A percentile compares a stretch with the other conserved stretches of the same genome.
These are phyloP conservation scores for Aspergillus intermedius DNA, from an alignment of 2,329 filamentous ascomycete genomes.

Conservation along the genomic window DNA sequence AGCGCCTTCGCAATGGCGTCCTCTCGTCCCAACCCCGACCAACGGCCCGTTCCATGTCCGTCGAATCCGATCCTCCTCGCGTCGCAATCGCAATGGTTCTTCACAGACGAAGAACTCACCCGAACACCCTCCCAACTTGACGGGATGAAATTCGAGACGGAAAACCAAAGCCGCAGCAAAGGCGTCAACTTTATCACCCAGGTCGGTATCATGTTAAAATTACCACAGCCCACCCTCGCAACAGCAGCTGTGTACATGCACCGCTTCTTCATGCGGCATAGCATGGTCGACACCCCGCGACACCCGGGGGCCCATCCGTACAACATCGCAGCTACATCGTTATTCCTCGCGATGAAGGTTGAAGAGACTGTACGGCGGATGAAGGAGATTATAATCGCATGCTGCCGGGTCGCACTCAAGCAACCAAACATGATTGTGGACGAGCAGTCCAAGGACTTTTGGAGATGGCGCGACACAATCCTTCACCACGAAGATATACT, in stretches of 20 bases:
- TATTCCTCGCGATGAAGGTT: slow-evolving; percentile 94
- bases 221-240: slow-evolving; percentile 85
- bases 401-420: slow-evolving; percentile 91
- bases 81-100: slow-evolving; percentile 74
- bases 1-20: slow-evolving; percentile 25
- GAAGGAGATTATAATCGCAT: slow-evolving; percentile 86
- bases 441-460: slow-evolving; percentile 96
- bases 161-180: slow-evolving; percentile 75
- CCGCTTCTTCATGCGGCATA: slow-evolving; percentile 87
- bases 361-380: slow-evolving; percentile 97
- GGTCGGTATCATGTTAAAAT: slow-evolving; percentile 82
- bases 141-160: slow-evolving; percentile 68
- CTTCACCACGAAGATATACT: slow-evolving; percentile 87
- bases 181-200: slow-evolving; percentile 96
- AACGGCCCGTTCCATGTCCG: slow-evolving; percentile 28
- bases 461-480: slow-evolving; percentile 94
- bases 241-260: slow-evolving; percentile 94
- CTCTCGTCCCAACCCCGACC: slow-evolving; percentile 9
- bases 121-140: slow-evolving; percentile 80
- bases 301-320: slow-evolving; percentile 77
- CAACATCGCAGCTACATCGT: slow-evolving; percentile 80
- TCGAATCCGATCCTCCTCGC: slow-evolving; percentile 47
- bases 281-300: slow-evolving; percentile 66
- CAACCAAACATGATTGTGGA: slow-evolving; percentile 84
- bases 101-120: slow-evolving; percentile 72